Evolutionary conservation across 352 stramenopile genomes (phyloP).

Genomic region (Thalassiosira delicatula): DNA sequence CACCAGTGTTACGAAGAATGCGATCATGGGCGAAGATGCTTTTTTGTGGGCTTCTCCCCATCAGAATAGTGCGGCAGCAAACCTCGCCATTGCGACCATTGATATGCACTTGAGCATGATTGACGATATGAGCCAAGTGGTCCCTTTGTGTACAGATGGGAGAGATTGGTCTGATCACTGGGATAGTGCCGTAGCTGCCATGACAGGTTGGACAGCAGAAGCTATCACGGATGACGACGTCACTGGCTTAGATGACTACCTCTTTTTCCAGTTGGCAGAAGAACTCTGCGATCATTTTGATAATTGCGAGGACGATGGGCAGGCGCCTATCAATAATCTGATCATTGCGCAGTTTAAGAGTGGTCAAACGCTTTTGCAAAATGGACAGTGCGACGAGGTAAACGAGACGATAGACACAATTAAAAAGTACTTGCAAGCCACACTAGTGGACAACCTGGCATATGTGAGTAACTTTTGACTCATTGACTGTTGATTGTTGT

Average conservation of each 20-base stretch:
- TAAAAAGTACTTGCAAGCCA: slow-evolving; percentile 47
- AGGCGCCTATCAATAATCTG: slow-evolving; percentile 48
- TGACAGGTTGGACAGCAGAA: slow-evolving; percentile 53
- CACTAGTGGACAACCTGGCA: slow-evolving; percentile 67
- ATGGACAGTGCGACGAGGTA: slow-evolving; percentile 54
- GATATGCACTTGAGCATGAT: slow-evolving; percentile 74
- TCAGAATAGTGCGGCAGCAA: slow-evolving; percentile 59
- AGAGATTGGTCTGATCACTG: slow-evolving; percentile 19
- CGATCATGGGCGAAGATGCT: slow-evolving; percentile 42
- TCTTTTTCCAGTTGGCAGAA: slow-evolving; percentile 73
- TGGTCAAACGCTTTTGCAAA: slow-evolving; percentile 28
- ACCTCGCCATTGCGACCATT: slow-evolving; percentile 62
- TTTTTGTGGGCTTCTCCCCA: slow-evolving; percentile 48
- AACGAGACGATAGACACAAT: slow-evolving; percentile 32
- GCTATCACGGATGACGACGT: slow-evolving; percentile 7
- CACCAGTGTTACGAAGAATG: slow-evolving; percentile 28
- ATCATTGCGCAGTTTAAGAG: slow-evolving; percentile 57
- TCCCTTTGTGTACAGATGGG: not conserved
- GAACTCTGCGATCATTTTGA: slow-evolving; percentile 75
- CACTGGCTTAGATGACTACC: slow-evolving; percentile 56
- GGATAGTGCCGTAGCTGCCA: slow-evolving; percentile 53
- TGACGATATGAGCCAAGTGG: slow-evolving; percentile 52
- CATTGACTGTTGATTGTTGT: no score
- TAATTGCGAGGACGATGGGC: slow-evolving; percentile 61
- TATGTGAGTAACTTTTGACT: no score